These are phyloP conservation scores for Yarrowia hollandica DNA, from an alignment of 805 yeast species.

Conservation along the genomic window DNA sequence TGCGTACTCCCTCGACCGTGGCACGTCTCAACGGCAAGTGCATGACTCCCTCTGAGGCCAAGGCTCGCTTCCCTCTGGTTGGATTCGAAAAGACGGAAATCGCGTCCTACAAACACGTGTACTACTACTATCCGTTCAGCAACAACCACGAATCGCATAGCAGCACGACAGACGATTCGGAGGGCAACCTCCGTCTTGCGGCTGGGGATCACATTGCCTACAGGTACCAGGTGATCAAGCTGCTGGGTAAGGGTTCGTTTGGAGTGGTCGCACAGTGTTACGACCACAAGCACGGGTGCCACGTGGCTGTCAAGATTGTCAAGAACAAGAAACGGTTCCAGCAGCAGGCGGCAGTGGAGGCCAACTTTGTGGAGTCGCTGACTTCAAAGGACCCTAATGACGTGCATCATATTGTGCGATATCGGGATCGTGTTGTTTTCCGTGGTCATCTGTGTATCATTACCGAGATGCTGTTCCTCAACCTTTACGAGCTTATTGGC, in stretches of 20 bases:
- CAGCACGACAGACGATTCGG: slow-evolving; percentile 54
- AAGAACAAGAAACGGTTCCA: slow-evolving; percentile 73
- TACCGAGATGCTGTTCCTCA: slow-evolving; percentile 69
- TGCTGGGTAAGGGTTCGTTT: slow-evolving; percentile 77
- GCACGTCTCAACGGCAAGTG: slow-evolving; percentile 35
- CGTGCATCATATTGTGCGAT: slow-evolving; percentile 49
- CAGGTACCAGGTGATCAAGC: slow-evolving; percentile 60
- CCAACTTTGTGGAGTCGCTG: slow-evolving; percentile 60
- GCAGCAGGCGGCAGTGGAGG: slow-evolving; percentile 75
- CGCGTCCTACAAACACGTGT: slow-evolving; percentile 32
- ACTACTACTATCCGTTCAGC: slow-evolving; percentile 34
- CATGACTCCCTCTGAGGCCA: slow-evolving; percentile 36
- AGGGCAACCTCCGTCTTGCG: slow-evolving; percentile 59
- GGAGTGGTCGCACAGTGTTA: slow-evolving; percentile 71
- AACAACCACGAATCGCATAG: slow-evolving; percentile 56
- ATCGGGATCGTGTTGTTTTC: slow-evolving; percentile 70
- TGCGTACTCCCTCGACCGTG: slow-evolving; percentile 24
- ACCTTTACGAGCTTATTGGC: slow-evolving; percentile 57
- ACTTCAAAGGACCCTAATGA: slow-evolving; percentile 41
- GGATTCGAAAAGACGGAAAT: slow-evolving; percentile 51
- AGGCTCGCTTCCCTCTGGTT: slow-evolving; percentile 56
- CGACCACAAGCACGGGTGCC: slow-evolving; percentile 60
- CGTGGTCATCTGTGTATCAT: slow-evolving; percentile 80
- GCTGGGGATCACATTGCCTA: slow-evolving; percentile 73
- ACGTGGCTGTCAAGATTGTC: slow-evolving; percentile 75